phyloP scores from a whole-genome alignment of 805 yeast species.

The Saccharomycopsis olivae region DNA sequence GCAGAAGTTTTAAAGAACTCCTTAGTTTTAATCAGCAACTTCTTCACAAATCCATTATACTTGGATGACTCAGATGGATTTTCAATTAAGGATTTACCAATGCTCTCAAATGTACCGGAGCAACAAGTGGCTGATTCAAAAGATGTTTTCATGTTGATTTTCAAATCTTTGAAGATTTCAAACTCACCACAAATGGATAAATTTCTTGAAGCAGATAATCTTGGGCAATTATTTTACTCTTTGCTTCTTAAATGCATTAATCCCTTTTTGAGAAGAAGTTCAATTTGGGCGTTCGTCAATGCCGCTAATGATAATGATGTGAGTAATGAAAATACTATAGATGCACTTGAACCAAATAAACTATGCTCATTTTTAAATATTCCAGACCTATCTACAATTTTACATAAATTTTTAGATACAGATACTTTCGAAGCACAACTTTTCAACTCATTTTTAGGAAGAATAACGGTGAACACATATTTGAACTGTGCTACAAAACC shows the following conservation, averaged over 20 bases:
- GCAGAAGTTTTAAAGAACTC: constrained; percentile 42
- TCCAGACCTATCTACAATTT: constrained; percentile 26
- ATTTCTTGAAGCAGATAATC: constrained; percentile 19
- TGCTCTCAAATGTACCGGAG: constrained; percentile 21
- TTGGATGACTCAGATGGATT: not conserved
- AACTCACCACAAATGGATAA: constrained; percentile 23
- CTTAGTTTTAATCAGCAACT: constrained; percentile 20
- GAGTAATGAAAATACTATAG: constrained; percentile 22
- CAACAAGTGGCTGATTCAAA: constrained; percentile 18
- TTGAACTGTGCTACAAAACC: constrained; percentile 2
- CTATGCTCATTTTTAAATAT: constrained; percentile 40
- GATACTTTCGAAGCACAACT: constrained; percentile 22
- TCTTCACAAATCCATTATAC: constrained; percentile 10
- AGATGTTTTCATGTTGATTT: not conserved
- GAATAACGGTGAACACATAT: constrained; percentile 3
- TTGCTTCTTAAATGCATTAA: constrained; percentile 46
- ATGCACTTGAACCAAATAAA: constrained; percentile 54
- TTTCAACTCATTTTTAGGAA: constrained; percentile 17
- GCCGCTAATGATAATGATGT: constrained; percentile 35
- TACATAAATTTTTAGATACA: constrained; percentile 14
- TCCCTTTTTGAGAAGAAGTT: constrained; percentile 55
- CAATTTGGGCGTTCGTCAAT: constrained; percentile 43
- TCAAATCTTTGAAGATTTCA: not conserved
- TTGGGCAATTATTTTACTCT: constrained; percentile 36
- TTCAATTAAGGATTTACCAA: constrained; percentile 19